These are phyloP conservation scores for Termitomyces sp. DNA, from an alignment of 768 basidiomycete species.

Conservation along the genomic window DNA sequence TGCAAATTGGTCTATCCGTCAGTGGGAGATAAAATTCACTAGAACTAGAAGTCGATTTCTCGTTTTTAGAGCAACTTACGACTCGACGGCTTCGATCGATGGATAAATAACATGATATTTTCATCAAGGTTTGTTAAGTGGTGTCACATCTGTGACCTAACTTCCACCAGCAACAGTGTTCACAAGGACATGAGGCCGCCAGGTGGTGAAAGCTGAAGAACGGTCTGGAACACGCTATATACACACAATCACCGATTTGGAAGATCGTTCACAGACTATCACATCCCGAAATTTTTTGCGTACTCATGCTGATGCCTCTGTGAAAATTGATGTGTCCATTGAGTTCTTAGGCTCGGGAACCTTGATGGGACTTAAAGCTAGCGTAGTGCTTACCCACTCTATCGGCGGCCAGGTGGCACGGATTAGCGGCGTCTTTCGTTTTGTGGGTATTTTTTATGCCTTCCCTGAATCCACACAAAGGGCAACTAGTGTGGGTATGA, in stretches of 20 bases:
- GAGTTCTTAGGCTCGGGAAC: neutral
- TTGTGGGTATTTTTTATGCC: neutral
- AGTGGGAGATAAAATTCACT: neutral
- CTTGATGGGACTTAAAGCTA: neutral
- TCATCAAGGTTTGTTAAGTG: too few relatives aligned
- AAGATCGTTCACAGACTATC: neutral
- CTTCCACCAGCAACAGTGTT: too few relatives aligned
- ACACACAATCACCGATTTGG: neutral
- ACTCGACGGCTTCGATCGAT: constrained; percentile 5
- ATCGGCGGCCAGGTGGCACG: neutral
- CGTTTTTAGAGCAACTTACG: neutral
- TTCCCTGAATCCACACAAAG: neutral
- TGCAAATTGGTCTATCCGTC: neutral
- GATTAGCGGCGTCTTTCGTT: neutral
- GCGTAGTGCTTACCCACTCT: neutral
- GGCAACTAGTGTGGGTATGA: neutral
- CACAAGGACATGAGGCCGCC: neutral
- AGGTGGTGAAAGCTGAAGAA: neutral
- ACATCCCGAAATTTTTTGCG: neutral
- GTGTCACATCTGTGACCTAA: neutral
- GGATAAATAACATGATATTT: constrained; percentile 1
- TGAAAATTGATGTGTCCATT: neutral
- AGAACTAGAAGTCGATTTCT: neutral
- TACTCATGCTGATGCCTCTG: neutral
- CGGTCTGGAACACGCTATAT: neutral